Conservation (phyloP, 331 rosid genomes). For the Quercus tomentella region DNA sequence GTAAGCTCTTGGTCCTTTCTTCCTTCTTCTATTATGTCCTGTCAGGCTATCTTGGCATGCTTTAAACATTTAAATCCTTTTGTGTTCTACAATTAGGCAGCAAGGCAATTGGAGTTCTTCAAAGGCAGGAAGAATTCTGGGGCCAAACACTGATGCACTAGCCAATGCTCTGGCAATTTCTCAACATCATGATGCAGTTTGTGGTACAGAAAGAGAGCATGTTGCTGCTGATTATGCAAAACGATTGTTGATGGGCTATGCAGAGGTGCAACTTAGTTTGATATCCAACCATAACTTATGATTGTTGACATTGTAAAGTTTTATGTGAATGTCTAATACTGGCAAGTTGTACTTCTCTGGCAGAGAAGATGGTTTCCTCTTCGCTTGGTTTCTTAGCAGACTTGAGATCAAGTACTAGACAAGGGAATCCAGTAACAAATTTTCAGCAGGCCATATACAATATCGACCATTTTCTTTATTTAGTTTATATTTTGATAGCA, state of each 20-base stretch:
- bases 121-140: slow-evolving; percentile 60
- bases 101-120: slow-evolving; percentile 81
- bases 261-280: slow-evolving; percentile 35
- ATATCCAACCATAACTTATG: neutral
- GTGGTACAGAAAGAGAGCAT: slow-evolving; percentile 49
- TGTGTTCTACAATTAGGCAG: slow-evolving; percentile 51
- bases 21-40: neutral
- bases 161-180: slow-evolving; percentile 39
- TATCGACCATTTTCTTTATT: neutral
- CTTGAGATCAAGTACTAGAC: slow-evolving; percentile 35
- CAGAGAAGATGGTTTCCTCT: slow-evolving; percentile 69
- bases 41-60: neutral
- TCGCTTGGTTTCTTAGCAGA: slow-evolving; percentile 67
- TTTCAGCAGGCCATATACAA: slow-evolving; percentile 63
- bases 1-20: slow-evolving; percentile 27
- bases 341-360: slow-evolving; percentile 33
- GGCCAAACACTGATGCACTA: slow-evolving; percentile 73
- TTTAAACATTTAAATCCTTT: neutral
- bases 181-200: slow-evolving; percentile 55
- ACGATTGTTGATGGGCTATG: slow-evolving; percentile 51
- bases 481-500: neutral
- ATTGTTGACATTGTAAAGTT: neutral
- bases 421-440: slow-evolving; percentile 36
- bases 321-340: neutral
- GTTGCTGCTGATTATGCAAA: slow-evolving; percentile 60